A percentile compares a stretch with the other conserved stretches of the same genome.
Conservation (phyloP, 768 basidiomycete species). For the Ramaria sp. region DNA sequence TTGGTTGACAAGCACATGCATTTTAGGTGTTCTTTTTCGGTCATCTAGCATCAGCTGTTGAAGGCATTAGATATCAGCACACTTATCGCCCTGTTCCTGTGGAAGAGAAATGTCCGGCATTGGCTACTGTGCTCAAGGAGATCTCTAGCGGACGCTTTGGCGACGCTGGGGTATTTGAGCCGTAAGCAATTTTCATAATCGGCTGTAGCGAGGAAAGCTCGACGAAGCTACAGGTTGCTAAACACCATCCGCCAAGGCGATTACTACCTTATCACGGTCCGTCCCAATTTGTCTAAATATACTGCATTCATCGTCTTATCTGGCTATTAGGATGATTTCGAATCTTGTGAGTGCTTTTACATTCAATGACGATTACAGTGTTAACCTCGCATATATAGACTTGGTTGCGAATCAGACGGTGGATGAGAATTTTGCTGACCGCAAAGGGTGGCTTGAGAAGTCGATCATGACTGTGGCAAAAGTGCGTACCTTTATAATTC, state of each 20-base stretch:
- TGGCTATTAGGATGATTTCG: constrained; percentile 63
- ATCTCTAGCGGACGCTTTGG: constrained; percentile 77
- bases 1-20: background rate
- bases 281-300: background rate
- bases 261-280: constrained; percentile 57
- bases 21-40: constrained; percentile 70
- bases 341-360: constrained; percentile 55
- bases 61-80: constrained; percentile 80
- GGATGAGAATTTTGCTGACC: constrained; percentile 79
- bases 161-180: constrained; percentile 71
- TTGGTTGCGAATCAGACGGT: constrained; percentile 78
- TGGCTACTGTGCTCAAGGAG: constrained; percentile 68
- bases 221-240: constrained; percentile 34
- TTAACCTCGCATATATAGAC: constrained; percentile 30
- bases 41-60: constrained; percentile 78
- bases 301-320: background rate
- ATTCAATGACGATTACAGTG: background rate
- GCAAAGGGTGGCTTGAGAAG: constrained; percentile 85
- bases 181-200: constrained; percentile 37
- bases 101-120: constrained; percentile 72
- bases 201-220: background rate
- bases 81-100: constrained; percentile 71
- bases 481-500: constrained; percentile 22
- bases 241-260: constrained; percentile 71
- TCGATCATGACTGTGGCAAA: constrained; percentile 75